Percentiles rank a stretch among this genome's conserved stretches.
phyloP scores from a whole-genome alignment of 257 asterid species.

The Petunia secreta region DNA sequence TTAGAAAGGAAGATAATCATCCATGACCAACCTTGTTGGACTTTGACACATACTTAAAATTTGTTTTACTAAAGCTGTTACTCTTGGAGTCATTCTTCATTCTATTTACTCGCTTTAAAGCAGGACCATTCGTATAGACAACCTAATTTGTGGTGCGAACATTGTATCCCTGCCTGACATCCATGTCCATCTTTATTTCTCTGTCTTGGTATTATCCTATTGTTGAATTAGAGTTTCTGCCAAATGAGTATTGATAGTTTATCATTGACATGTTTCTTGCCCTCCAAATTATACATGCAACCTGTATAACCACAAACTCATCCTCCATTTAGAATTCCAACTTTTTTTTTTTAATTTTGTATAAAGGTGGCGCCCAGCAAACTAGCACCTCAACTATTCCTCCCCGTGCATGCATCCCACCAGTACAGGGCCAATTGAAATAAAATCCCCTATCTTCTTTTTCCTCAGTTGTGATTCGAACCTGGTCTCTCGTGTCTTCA shows the following conservation, averaged over 20 bases:
- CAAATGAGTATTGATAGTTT: neutral
- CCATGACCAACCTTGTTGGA: neutral
- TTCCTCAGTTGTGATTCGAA: neutral
- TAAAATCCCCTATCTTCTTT: neutral
- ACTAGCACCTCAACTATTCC: neutral
- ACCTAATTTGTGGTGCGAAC: neutral
- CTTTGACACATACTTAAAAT: neutral
- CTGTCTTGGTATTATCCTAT: neutral
- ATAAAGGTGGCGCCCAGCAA: neutral
- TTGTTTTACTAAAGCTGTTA: constrained; percentile 1
- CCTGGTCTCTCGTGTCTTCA: constrained; percentile 2
- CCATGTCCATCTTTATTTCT: neutral
- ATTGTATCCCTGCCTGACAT: constrained; percentile 3
- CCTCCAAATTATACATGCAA: neutral
- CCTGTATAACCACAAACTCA: neutral
- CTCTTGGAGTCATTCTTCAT: neutral
- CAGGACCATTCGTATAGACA: neutral
- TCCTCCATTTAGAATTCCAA: neutral
- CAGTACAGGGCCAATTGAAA: neutral
- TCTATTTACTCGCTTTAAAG: neutral
- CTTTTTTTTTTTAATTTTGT: neutral
- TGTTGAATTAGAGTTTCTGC: neutral
- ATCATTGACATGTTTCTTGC: neutral
- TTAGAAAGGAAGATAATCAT: neutral
- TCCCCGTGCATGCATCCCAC: neutral